Percentiles rank a stretch among this genome's conserved stretches.
These are phyloP conservation scores for Colletotrichum magnum DNA, from an alignment of 2,329 filamentous ascomycete genomes.

Conservation along the genomic window DNA sequence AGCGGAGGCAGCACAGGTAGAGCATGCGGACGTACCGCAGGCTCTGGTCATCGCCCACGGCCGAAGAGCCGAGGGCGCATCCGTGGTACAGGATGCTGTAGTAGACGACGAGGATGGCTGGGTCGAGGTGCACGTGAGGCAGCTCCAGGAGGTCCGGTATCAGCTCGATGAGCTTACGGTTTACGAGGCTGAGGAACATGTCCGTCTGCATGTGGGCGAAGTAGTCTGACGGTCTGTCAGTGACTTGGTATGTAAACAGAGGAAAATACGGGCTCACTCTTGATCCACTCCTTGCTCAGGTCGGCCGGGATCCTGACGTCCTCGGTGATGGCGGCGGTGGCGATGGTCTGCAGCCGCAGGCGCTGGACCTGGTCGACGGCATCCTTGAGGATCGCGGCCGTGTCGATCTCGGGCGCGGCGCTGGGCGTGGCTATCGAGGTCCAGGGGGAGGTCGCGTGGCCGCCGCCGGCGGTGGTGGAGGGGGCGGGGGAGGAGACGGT, in stretches of 20 bases:
- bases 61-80: constrained; percentile 17
- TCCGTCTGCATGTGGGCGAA: constrained; percentile 48
- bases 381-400: constrained; percentile 46
- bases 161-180: constrained; percentile 47
- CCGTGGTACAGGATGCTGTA: constrained; percentile 50
- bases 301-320: constrained; percentile 46
- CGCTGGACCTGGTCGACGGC: constrained; percentile 48
- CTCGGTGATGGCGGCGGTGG: constrained; percentile 43
- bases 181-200: constrained; percentile 47
- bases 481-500: constrained; percentile 40
- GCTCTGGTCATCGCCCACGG: neutral
- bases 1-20: constrained; percentile 49
- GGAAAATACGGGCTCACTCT: constrained; percentile 40
- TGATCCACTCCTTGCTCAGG: constrained; percentile 47
- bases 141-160: constrained; percentile 48
- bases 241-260: neutral
- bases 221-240: constrained; percentile 42
- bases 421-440: constrained; percentile 14
- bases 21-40: constrained; percentile 11
- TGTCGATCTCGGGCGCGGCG: constrained; percentile 20
- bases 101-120: constrained; percentile 48
- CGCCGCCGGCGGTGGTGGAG: constrained; percentile 5
- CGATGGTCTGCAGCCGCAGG: constrained; percentile 43
- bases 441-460: constrained; percentile 22
- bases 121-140: constrained; percentile 49